These are phyloP conservation scores for Lagenidium giganteum DNA, from an alignment of 352 stramenopile species.

Conservation along the genomic window DNA sequence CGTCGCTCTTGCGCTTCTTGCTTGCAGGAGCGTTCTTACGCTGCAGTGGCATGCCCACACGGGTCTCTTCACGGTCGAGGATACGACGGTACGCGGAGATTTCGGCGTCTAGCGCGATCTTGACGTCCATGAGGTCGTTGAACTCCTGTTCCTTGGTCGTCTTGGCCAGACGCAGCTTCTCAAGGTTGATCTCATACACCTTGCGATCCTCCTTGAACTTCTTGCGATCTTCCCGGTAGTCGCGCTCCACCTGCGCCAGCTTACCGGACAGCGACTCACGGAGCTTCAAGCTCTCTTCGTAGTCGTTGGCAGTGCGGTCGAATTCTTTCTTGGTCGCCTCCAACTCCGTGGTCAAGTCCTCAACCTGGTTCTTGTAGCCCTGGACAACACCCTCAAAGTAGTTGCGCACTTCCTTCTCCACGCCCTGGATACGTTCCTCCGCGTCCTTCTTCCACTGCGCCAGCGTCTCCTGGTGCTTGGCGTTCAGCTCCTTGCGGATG, in stretches of 20 bases:
- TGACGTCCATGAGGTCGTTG: conserved; percentile 86
- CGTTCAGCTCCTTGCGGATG: conserved; percentile 71
- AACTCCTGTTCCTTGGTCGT: conserved; percentile 75
- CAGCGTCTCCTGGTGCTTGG: conserved; percentile 67
- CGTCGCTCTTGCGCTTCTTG: conserved; percentile 70
- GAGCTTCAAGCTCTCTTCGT: conserved; percentile 72
- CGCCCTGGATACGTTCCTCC: conserved; percentile 57
- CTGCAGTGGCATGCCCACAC: conserved; percentile 55
- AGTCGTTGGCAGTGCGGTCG: conserved; percentile 73
- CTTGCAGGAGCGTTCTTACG: conserved; percentile 26
- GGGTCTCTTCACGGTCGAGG: conserved; percentile 72
- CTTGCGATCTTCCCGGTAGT: conserved; percentile 66
- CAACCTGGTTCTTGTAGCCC: conserved; percentile 53
- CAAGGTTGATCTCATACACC: conserved; percentile 61
- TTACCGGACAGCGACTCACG: conserved; percentile 75
- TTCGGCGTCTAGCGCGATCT: conserved; percentile 72
- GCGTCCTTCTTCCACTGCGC: conserved; percentile 76
- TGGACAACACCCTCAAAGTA: conserved; percentile 60
- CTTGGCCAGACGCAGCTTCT: conserved; percentile 64
- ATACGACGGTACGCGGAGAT: conserved; percentile 81
- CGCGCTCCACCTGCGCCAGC: conserved; percentile 68
- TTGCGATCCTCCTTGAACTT: conserved; percentile 81
- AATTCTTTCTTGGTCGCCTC: conserved; percentile 71
- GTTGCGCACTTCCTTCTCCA: conserved; percentile 71
- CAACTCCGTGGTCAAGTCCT: conserved; percentile 51